Evolutionary conservation across 805 yeast species (phyloP), one percentile per base, ranked within the genome.

Genomic region (Candida loeiensis): DNA sequence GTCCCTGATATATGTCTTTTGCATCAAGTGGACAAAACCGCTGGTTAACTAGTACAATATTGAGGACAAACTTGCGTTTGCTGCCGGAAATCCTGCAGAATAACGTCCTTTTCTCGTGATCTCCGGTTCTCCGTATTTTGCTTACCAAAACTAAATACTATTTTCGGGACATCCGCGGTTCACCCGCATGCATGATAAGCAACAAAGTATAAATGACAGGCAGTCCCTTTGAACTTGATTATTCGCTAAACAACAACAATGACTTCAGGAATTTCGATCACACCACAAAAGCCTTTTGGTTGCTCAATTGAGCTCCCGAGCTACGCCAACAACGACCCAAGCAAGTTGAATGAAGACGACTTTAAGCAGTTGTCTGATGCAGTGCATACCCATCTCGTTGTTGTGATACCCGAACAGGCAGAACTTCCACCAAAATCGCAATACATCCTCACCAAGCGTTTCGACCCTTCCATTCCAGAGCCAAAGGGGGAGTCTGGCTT

Each of bases 351-450:
- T 46, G 85, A 82, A 3, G 75, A 63, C 4, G 93, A 87, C 52
- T 86, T 86, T 63, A 63, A 71, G 39, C 49, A 55, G 6, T 70
- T 87, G 44, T 77, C 74, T 49, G 73, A 76, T 22, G 91, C 90
- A 0, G 73, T 87, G 4, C 79, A 80, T 51, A 73, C 71, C 6
- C 63, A 88, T 56, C 74, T 85, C 38, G 95, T 88, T 6, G 67
- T 85, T 13, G 82, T 87, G 13, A 76, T 88, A 40, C 91, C 91
- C 31, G 71, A 73, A 30, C 91, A 84, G 61, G 77, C 70, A n/a
- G 64, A 77, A 5, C 70, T 88, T 28, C 47, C 79, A 3, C 95
- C 96, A 22, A 69, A 75, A 41, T 80, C 90, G 1, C 96, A 88
- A 62, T 85, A 82, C 63, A 61, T 71, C 18, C 70, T 88, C 38